phyloP scores from a whole-genome alignment of 805 yeast genomes.

The Myxozyma kluyveri region DNA sequence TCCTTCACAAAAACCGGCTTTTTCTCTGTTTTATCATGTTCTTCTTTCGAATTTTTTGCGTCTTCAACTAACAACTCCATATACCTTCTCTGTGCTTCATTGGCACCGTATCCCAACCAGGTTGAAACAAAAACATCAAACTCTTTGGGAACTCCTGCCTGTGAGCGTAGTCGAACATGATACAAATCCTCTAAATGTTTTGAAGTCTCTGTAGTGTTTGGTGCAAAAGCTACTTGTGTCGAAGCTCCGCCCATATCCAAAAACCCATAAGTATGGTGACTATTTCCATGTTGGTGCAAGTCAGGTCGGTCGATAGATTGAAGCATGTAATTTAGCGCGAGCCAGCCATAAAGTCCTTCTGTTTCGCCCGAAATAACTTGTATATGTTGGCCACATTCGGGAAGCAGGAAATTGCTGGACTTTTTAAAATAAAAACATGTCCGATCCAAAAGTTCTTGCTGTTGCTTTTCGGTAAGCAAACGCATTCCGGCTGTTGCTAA shows the following conservation, averaged over 20 bases:
- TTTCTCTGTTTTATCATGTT: neutral
- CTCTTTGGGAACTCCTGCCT: slow-evolving; percentile 65
- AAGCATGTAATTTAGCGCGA: slow-evolving; percentile 80
- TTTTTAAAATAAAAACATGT: slow-evolving; percentile 58
- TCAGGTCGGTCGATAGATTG: slow-evolving; percentile 53
- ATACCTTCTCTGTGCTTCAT: slow-evolving; percentile 80
- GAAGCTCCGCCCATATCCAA: slow-evolving; percentile 99
- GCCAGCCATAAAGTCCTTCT: slow-evolving; percentile 96
- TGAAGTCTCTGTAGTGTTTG: slow-evolving; percentile 56
- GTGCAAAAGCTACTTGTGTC: slow-evolving; percentile 92
- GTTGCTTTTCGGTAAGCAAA: slow-evolving; percentile 56
- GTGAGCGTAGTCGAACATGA: slow-evolving; percentile 59
- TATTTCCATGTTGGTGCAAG: slow-evolving; percentile 32
- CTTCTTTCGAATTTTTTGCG: neutral
- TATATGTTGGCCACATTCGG: slow-evolving; percentile 66
- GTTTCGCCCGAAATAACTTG: slow-evolving; percentile 90
- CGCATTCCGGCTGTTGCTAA: slow-evolving; percentile 98
- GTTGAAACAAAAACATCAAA: slow-evolving; percentile 93
- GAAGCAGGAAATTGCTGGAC: slow-evolving; percentile 55
- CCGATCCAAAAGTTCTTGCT: slow-evolving; percentile 51
- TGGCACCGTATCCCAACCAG: slow-evolving; percentile 98
- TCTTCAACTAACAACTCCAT: slow-evolving; percentile 37
- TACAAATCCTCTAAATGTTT: slow-evolving; percentile 74
- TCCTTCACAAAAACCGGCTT: slow-evolving; percentile 4
- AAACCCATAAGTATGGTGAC: slow-evolving; percentile 74